Evolutionary conservation across 805 yeast genomes (phyloP).

Genomic region (Candida tammaniensis): DNA sequence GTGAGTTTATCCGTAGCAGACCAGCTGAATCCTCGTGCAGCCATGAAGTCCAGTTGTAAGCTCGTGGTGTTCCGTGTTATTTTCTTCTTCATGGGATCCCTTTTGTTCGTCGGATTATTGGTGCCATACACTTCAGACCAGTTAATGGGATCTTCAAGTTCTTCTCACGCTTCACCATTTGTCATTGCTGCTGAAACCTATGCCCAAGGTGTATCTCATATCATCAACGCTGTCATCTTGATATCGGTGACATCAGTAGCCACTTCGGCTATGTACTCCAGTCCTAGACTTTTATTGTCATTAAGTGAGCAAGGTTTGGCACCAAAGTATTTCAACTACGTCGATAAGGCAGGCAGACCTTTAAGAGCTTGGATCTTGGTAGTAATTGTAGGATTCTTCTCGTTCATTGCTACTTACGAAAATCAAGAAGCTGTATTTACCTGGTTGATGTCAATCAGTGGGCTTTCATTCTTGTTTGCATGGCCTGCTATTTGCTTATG

Average conservation of each 20-base stretch:
- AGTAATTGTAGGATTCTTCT: conserved; percentile 34
- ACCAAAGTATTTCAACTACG: conserved; percentile 35
- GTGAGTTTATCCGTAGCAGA: conserved; percentile 39
- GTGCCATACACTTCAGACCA: conserved; percentile 33
- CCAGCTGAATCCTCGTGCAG: conserved; percentile 35
- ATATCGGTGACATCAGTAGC: conserved; percentile 43
- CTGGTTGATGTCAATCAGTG: conserved; percentile 43
- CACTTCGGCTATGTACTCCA: conserved; percentile 40
- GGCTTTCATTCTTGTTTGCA: conserved; percentile 40
- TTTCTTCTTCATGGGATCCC: conserved; percentile 38
- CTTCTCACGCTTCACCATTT: conserved; percentile 39
- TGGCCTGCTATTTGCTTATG: conserved; percentile 42
- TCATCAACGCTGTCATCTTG: conserved; percentile 41
- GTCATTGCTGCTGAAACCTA: conserved; percentile 43
- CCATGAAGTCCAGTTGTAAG: conserved; percentile 41
- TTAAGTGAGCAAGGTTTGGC: conserved; percentile 43
- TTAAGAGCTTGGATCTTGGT: conserved; percentile 34
- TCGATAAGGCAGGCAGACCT: conserved; percentile 42
- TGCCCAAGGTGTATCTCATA: conserved; percentile 36
- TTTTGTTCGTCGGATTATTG: conserved; percentile 37
- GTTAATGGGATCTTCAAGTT: conserved; percentile 33
- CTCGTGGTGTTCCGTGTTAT: conserved; percentile 38
- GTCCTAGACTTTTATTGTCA: conserved; percentile 42
- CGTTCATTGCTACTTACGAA: conserved; percentile 41
- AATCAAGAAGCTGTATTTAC: conserved; percentile 37